These are phyloP conservation scores for Eimeria praecox DNA, from an alignment of 169 alveolate species.

Conservation along the genomic window DNA sequence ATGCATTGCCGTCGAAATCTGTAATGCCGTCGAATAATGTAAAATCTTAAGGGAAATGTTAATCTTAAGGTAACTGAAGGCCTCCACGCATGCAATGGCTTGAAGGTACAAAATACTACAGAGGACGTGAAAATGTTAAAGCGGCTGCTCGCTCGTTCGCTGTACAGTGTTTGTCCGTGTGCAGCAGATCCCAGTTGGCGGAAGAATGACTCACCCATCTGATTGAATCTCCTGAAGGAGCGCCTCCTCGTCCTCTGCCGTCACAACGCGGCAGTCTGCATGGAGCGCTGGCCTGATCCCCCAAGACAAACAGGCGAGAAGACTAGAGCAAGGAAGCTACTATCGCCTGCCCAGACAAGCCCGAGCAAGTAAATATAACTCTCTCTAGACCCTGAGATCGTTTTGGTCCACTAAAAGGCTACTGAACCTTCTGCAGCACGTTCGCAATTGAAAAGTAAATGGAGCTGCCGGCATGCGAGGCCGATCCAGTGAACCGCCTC, in stretches of 20 bases:
- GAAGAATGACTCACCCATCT: conserved; percentile 41
- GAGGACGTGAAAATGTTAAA: not conserved
- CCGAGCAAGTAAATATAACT: not conserved
- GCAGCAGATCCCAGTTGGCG: not conserved
- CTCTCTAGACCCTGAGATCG: not conserved
- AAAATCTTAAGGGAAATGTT: not conserved
- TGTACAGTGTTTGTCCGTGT: not conserved
- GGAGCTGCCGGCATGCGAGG: not conserved
- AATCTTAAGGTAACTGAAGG: too few species aligned
- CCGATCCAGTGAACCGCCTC: not conserved
- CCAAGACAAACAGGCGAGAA: not conserved
- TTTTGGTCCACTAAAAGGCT: not conserved
- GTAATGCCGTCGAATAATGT: not conserved
- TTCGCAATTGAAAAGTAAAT: not conserved
- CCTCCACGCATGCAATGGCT: not conserved
- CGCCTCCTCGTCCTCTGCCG: conserved; percentile 33
- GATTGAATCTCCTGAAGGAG: conserved; percentile 53
- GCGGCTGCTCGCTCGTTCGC: not conserved
- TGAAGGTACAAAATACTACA: not conserved
- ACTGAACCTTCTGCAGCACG: too few species aligned
- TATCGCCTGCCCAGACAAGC: not conserved
- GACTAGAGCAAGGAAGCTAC: not conserved
- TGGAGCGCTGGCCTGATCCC: conserved; percentile 49
- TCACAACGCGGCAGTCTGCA: conserved; percentile 49
- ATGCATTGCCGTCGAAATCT: too few species aligned